Percentiles rank a stretch among this genome's conserved stretches.
Conservation (phyloP, 768 basidiomycete genomes). For the Phylloporus arenicola region DNA sequence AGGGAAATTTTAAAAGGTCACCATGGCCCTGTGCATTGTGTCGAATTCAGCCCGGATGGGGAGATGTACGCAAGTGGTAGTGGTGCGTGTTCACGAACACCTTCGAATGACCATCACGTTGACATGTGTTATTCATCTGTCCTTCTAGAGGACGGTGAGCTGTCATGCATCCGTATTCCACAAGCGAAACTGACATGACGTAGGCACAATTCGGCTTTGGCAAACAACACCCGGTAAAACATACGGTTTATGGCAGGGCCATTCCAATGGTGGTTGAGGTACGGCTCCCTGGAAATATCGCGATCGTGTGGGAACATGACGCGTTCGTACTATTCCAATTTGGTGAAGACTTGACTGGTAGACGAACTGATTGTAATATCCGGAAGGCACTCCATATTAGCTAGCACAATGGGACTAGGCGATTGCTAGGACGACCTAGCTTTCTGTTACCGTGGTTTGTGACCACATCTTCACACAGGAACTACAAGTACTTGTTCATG, state of each 20-base stretch:
- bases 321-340: conserved; percentile 9
- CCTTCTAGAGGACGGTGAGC: conserved; percentile 66
- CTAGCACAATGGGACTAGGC: conserved; percentile 4
- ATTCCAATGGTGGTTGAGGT: conserved; percentile 36
- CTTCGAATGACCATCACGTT: conserved; percentile 10
- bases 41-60: conserved; percentile 92
- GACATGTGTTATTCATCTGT: conserved; percentile 3
- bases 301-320: conserved; percentile 4
- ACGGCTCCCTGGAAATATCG: background rate
- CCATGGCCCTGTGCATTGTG: conserved; percentile 94
- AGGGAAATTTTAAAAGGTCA: too few relatives aligned
- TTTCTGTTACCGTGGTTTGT: background rate
- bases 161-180: background rate
- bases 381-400: conserved; percentile 8
- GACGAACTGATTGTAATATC: conserved; percentile 17
- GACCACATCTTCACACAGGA: background rate
- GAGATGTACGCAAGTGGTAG: conserved; percentile 97
- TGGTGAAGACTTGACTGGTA: conserved; percentile 9
- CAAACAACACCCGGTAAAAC: conserved; percentile 92
- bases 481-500: background rate
- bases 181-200: background rate
- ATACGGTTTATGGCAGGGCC: conserved; percentile 87
- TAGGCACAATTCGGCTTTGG: conserved; percentile 94
- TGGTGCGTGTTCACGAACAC: conserved; percentile 49
- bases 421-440: background rate